These are phyloP conservation scores for Vitis hybrid DNA, from an alignment of 177 flowering plant genomes.

Conservation along the genomic window DNA sequence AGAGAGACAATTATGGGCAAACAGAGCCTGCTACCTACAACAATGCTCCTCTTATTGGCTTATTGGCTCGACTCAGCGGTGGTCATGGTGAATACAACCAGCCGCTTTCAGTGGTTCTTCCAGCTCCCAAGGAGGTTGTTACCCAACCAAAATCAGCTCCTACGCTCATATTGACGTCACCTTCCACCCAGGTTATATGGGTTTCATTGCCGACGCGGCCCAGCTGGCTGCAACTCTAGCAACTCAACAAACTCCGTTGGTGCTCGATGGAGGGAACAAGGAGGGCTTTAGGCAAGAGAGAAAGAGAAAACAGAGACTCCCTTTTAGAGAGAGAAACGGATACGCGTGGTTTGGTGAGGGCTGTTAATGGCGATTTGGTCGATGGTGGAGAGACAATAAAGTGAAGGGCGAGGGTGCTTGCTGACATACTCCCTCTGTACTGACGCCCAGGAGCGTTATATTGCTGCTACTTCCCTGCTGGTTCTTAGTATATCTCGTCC, in stretches of 20 bases:
- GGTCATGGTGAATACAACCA: conserved; percentile 74
- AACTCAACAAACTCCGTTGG: too few species aligned
- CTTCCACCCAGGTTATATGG: too few species aligned
- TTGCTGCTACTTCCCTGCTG: background rate
- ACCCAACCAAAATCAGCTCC: conserved; percentile 38
- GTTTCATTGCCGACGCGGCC: too few species aligned
- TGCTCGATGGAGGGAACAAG: conserved; percentile 7
- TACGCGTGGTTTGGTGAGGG: conserved; percentile 9
- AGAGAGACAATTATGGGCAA: conserved; percentile 86
- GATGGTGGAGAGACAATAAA: conserved; percentile 14
- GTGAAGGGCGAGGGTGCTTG: conserved; percentile 10
- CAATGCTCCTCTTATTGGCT: conserved; percentile 89
- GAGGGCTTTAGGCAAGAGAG: conserved; percentile 29
- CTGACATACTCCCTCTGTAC: conserved; percentile 1
- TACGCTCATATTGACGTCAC: background rate
- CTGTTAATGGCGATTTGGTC: conserved; percentile 39
- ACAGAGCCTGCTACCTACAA: conserved; percentile 96
- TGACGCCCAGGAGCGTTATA: too few species aligned
- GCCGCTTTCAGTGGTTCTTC: conserved; percentile 71
- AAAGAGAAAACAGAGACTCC: conserved; percentile 8
- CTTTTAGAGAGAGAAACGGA: conserved; percentile 3
- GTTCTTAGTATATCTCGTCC: conserved; percentile 16
- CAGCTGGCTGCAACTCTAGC: too few species aligned
- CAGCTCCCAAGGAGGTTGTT: conserved; percentile 35
- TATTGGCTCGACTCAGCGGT: conserved; percentile 65